These are phyloP conservation scores for Schwanniomyces polymorphus DNA, from an alignment of 805 yeast genomes.

Conservation along the genomic window DNA sequence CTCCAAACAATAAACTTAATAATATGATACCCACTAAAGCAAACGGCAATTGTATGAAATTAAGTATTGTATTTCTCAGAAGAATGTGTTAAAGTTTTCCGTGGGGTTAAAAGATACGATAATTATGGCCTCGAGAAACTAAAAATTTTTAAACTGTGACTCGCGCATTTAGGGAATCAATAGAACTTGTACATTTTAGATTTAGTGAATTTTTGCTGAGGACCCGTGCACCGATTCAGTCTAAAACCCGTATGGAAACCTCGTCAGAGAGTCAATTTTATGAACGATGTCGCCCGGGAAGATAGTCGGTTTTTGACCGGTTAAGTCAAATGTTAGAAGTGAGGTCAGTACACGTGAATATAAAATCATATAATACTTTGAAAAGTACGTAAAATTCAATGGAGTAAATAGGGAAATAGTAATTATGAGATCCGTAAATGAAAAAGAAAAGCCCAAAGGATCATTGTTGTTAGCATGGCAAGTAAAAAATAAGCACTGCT, in stretches of 20 bases:
- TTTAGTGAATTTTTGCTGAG: neutral
- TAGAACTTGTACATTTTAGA: too few relatives aligned
- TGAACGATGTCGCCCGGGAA: too few relatives aligned
- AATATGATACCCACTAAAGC: too few relatives aligned
- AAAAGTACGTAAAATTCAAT: neutral
- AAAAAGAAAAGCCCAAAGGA: conserved; percentile 34
- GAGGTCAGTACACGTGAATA: neutral
- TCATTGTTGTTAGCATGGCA: conserved; percentile 76
- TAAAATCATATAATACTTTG: too few relatives aligned
- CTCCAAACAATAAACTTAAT: too few relatives aligned
- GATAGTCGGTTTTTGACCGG: neutral
- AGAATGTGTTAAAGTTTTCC: neutral
- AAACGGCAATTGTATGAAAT: neutral
- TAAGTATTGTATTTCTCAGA: neutral
- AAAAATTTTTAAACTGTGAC: neutral
- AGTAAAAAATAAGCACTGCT: conserved; percentile 61
- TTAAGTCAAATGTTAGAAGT: neutral
- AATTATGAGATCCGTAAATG: neutral
- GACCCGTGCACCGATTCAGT: too few relatives aligned
- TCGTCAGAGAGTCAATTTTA: too few relatives aligned
- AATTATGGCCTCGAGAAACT: neutral
- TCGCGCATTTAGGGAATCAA: neutral
- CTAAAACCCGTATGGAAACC: too few relatives aligned
- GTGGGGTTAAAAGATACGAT: neutral
- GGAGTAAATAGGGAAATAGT: neutral